Evolutionary conservation across 2,329 filamentous ascomycete species (phyloP).

Genomic region (Monilinia aucupariae): DNA sequence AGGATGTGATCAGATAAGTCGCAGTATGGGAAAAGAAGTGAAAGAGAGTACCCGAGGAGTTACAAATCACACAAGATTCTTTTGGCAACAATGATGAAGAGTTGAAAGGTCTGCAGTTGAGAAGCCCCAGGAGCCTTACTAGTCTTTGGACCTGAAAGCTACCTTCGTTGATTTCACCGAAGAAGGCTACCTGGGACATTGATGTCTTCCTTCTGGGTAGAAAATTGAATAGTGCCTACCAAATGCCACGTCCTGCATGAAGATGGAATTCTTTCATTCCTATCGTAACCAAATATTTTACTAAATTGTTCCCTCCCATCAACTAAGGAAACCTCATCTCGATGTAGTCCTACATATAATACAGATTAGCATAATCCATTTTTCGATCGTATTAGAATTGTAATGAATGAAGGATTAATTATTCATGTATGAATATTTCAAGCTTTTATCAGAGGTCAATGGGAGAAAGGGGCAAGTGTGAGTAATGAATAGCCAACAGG

Average conservation of each 20-base stretch:
- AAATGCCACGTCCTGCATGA: rapidly evolving
- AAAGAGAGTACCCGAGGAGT: too few species aligned
- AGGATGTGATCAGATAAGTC: not conserved
- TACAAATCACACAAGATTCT: not conserved
- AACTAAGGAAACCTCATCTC: not conserved
- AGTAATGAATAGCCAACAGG: not conserved
- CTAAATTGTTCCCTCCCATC: not conserved
- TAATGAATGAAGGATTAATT: not conserved
- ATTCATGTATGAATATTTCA: not conserved
- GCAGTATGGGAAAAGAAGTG: not conserved
- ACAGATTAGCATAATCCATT: not conserved
- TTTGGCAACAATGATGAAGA: not conserved
- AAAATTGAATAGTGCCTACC: not conserved
- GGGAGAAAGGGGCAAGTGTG: not conserved
- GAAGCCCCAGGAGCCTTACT: too few species aligned
- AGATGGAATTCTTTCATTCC: not conserved
- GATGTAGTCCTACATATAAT: too few species aligned
- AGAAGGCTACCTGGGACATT: not conserved
- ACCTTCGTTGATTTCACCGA: not conserved
- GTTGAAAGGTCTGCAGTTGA: not conserved
- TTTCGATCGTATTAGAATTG: not conserved
- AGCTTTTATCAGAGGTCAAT: not conserved
- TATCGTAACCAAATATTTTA: too few species aligned
- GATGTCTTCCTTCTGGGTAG: too few species aligned
- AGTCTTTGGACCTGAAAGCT: not conserved